phyloP scores from a whole-genome alignment of 2,329 filamentous ascomycete genomes.

The Diplodia mutila region DNA sequence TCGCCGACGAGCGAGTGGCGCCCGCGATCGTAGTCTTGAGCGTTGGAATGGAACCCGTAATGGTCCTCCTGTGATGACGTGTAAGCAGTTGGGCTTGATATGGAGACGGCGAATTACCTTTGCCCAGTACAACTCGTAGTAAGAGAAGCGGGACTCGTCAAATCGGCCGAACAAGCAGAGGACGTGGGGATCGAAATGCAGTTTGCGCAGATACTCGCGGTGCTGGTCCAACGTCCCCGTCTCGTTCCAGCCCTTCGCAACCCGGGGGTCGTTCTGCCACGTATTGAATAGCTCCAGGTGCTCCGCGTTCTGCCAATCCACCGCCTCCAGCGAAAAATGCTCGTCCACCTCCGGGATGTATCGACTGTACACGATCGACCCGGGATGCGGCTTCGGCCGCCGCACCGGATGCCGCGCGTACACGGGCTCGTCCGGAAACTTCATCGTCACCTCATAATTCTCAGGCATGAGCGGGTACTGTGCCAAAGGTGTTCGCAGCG shows the following conservation, averaged over 20 bases:
- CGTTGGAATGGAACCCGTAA: constrained; percentile 61
- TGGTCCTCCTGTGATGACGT: constrained; percentile 51
- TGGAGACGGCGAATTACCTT: constrained; percentile 47
- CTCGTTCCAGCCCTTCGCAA: constrained; percentile 79
- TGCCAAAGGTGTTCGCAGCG: constrained; percentile 20
- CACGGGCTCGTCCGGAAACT: constrained; percentile 52
- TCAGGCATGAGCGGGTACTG: constrained; percentile 44
- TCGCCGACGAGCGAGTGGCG: constrained; percentile 65
- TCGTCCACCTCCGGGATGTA: constrained; percentile 77
- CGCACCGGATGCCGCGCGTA: constrained; percentile 73
- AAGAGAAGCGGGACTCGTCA: constrained; percentile 72
- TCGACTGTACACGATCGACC: constrained; percentile 74
- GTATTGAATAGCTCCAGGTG: constrained; percentile 74
- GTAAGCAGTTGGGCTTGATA: no score
- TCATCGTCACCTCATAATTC: constrained; percentile 48
- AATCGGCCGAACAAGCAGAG: constrained; percentile 72
- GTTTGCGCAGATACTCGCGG: constrained; percentile 68
- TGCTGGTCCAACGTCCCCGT: constrained; percentile 77
- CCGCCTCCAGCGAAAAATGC: constrained; percentile 74
- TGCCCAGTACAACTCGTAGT: constrained; percentile 82
- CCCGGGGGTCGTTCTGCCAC: constrained; percentile 84
- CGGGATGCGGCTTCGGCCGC: constrained; percentile 70
- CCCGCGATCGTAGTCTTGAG: constrained; percentile 61
- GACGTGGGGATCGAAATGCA: constrained; percentile 73
- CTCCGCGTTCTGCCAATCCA: constrained; percentile 66